Conservation (phyloP, 1,284 basidiomycete genomes). For the Cutaneotrichosporon sp. region DNA sequence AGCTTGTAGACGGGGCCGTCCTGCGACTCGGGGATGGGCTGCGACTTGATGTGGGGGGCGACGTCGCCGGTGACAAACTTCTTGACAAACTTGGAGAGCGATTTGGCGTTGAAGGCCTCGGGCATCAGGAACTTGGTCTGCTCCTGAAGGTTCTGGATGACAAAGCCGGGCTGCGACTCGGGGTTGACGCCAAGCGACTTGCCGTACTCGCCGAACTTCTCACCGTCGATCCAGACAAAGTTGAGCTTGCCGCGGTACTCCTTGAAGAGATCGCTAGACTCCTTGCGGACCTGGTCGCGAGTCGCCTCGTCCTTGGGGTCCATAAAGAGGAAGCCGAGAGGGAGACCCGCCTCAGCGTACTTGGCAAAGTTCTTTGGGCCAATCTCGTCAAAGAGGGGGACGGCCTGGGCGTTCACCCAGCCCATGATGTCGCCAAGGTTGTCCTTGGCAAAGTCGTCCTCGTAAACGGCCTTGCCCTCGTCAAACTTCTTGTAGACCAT, state of each 20-base stretch:
- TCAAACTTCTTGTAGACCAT: conserved; percentile 93
- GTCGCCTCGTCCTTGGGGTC: conserved; percentile 66
- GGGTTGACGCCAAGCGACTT: conserved; percentile 82
- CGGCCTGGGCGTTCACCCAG: conserved; percentile 79
- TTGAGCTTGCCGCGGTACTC: conserved; percentile 84
- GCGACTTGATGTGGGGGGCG: conserved; percentile 83
- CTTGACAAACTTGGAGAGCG: conserved; percentile 62
- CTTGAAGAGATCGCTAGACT: conserved; percentile 72
- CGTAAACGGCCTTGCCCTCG: conserved; percentile 70
- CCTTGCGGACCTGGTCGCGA: conserved; percentile 66
- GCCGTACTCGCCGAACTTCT: conserved; percentile 93
- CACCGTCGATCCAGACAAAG: conserved; percentile 97
- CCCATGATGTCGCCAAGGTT: conserved; percentile 64
- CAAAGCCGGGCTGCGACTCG: conserved; percentile 88
- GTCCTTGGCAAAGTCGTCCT: conserved; percentile 62
- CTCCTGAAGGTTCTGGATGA: conserved; percentile 79
- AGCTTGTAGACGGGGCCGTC: conserved; percentile 79
- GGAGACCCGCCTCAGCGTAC: conserved; percentile 79
- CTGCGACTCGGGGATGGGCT: conserved; percentile 79
- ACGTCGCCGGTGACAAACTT: conserved; percentile 73
- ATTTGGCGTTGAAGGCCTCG: conserved; percentile 56
- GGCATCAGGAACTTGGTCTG: conserved; percentile 87
- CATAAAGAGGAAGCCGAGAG: conserved; percentile 92
- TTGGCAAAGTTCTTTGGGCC: conserved; percentile 87
- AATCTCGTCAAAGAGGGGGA: conserved; percentile 91